A percentile compares a stretch with the other conserved stretches of the same genome.
These are phyloP conservation scores for Pythium coloratum DNA, from an alignment of 352 stramenopile genomes.

Conservation along the genomic window DNA sequence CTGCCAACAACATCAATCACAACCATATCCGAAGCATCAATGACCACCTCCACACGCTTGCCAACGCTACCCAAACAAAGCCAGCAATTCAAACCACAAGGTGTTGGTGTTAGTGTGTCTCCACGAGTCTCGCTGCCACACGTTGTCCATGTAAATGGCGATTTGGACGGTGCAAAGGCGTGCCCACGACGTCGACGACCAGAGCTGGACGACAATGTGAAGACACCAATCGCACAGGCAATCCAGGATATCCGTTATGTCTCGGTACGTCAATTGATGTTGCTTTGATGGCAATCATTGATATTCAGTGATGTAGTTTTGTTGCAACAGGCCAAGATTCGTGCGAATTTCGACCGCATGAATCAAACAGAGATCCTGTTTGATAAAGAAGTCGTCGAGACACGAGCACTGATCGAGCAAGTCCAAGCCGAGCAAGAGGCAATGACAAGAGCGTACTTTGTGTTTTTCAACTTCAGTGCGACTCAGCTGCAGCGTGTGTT, in stretches of 20 bases:
- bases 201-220: background rate
- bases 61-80: background rate
- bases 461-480: conserved; percentile 18
- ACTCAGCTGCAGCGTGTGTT: conserved; percentile 86
- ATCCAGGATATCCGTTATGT: conserved; percentile 23
- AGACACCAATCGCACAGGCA: conserved; percentile 13
- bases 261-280: conserved; percentile 6
- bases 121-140: background rate
- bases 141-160: conserved; percentile 6
- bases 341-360: conserved; percentile 22
- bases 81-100: no score
- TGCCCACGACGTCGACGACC: conserved; percentile 4
- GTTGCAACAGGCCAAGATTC: conserved; percentile 15
- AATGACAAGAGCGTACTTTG: conserved; percentile 9
- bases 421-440: conserved; percentile 18
- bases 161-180: background rate
- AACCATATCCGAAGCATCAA: background rate
- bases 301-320: no score
- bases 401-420: conserved; percentile 5
- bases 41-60: conserved; percentile 1
- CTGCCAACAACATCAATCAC: background rate
- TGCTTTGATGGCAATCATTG: background rate
- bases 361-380: conserved; percentile 27
- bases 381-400: conserved; percentile 10
- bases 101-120: background rate